phyloP scores from a whole-genome alignment of 495 filamentous ascomycete species.

The Clohesyomyces aquaticus region DNA sequence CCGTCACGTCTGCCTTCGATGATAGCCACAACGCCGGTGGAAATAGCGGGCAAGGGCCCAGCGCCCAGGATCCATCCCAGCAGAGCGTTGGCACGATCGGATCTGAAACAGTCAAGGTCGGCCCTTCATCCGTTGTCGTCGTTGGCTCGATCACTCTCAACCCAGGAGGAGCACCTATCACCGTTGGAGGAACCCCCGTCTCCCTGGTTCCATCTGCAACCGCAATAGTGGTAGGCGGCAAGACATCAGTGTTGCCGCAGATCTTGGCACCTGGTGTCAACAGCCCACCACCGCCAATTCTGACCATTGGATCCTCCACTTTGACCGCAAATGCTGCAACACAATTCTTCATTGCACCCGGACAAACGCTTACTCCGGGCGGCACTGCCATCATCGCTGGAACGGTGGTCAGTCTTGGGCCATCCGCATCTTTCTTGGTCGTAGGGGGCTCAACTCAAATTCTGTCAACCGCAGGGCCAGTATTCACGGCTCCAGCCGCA shows the following conservation, averaged over 20 bases:
- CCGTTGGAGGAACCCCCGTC: slow-evolving; percentile 37
- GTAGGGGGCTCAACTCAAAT: slow-evolving; percentile 18
- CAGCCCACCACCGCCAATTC: slow-evolving; percentile 37
- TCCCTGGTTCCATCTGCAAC: slow-evolving; percentile 40
- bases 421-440: slow-evolving; percentile 28
- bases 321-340: slow-evolving; percentile 46
- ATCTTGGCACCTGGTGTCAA: neutral
- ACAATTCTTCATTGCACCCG: slow-evolving; percentile 42
- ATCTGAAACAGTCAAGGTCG: slow-evolving; percentile 21
- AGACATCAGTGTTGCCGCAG: slow-evolving; percentile 30
- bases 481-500: neutral
- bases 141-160: slow-evolving; percentile 39
- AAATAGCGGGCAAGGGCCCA: neutral
- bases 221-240: slow-evolving; percentile 36
- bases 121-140: slow-evolving; percentile 28
- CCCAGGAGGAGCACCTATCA: slow-evolving; percentile 39
- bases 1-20: neutral
- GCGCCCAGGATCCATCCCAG: slow-evolving; percentile 9
- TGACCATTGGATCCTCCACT: slow-evolving; percentile 43
- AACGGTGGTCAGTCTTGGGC: slow-evolving; percentile 18
- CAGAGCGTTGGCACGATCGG: slow-evolving; percentile 30
- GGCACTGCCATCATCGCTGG: slow-evolving; percentile 20
- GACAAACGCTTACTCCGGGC: slow-evolving; percentile 30
- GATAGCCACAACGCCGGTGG: slow-evolving; percentile 11
- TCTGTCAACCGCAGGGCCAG: slow-evolving; percentile 2